Base-by-base conservation (phyloP, 805 yeast species). In the Metschnikowia kofuensis region DNA sequence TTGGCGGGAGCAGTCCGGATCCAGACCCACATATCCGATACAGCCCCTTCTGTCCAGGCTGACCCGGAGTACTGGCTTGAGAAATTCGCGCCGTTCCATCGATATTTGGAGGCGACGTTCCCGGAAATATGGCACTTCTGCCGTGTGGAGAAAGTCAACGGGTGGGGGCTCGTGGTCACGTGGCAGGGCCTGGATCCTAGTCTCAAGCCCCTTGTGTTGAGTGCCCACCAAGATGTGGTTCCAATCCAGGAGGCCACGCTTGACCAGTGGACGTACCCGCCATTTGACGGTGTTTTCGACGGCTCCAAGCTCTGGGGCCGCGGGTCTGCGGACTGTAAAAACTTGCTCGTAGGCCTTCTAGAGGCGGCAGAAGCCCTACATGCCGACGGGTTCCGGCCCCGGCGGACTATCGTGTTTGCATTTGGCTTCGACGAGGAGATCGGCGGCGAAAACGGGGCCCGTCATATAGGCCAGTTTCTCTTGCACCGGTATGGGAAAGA, bases 271-370 rank as follows among this genome's bases (percentile, higher is more conserved):
- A 40, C 38, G 8, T 36, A 49, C 28, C 53, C 57, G 16, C 57
- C 57, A 3, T 54, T 49, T 40, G 49, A 44, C 2, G 55, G 55
- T 10, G 45, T 40, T 37, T 49, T 35, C 32, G 53, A 51, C 30
- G 57, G 50, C 14, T 68, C 73, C 16, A 66, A 60, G 37, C 57
- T 89, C 4, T 87, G 82, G 78, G 96, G 96, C 4, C 77, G 96
- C 57, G 96, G 96, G 36, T 62, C 87, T 4, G 65, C 76, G 38
- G 96, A 89, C 63, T 84, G 89, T 62, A 89, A 89, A 65, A 83
- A 83, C 61, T 67, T 83, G 30, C 68, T 89, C 42, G 70, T 84
- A 51, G 85, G 82, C 1, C 75, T 84, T 40, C 61, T 88, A 58
- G 91, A 87, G 62, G 46, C 55, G 4, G 46, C 51, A 34, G 58